Percentiles rank a stretch among this genome's conserved stretches.
Evolutionary conservation across 2,329 filamentous ascomycete genomes (phyloP).

Genomic region (Xylaria sp.): DNA sequence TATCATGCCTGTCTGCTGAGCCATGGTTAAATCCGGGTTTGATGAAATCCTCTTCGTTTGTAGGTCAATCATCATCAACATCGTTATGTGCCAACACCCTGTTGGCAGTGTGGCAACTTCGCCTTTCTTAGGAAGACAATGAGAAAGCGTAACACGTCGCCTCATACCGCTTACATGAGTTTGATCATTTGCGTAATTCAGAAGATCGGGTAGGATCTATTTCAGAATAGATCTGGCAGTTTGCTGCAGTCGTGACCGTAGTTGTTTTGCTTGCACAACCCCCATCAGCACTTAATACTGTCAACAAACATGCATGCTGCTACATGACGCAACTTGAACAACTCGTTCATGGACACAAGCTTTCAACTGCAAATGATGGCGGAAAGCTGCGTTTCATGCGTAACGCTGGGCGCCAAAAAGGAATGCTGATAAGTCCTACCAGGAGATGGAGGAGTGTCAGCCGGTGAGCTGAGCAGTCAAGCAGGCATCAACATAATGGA

Average conservation of each 20-base stretch:
- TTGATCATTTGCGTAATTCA: neutral
- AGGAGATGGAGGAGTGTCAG: neutral
- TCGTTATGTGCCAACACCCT: slow-evolving; percentile 5
- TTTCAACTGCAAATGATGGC: neutral
- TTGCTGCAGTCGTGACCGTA: neutral
- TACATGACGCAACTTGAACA: neutral
- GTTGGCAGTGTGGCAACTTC: slow-evolving; percentile 7
- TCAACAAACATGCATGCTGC: neutral
- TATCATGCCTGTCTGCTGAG: slow-evolving; percentile 6
- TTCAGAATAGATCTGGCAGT: neutral
- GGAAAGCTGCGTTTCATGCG: neutral
- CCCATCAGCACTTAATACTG: slow-evolving; percentile 2
- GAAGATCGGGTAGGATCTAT: neutral
- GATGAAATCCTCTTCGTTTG: slow-evolving; percentile 7
- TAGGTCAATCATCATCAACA: slow-evolving; percentile 1
- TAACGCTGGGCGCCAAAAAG: neutral
- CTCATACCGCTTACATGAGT: neutral
- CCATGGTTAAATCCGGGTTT: slow-evolving; percentile 4
- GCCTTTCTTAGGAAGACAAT: slow-evolving; percentile 4
- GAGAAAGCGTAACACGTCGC: neutral
- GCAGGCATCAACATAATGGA: neutral
- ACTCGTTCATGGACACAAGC: neutral
- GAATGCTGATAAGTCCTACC: neutral
- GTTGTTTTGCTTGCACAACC: neutral
- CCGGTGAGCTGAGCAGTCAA: neutral